These are phyloP conservation scores for Acacia crassicarpa DNA, from an alignment of 306 rosid genomes.

Conservation along the genomic window DNA sequence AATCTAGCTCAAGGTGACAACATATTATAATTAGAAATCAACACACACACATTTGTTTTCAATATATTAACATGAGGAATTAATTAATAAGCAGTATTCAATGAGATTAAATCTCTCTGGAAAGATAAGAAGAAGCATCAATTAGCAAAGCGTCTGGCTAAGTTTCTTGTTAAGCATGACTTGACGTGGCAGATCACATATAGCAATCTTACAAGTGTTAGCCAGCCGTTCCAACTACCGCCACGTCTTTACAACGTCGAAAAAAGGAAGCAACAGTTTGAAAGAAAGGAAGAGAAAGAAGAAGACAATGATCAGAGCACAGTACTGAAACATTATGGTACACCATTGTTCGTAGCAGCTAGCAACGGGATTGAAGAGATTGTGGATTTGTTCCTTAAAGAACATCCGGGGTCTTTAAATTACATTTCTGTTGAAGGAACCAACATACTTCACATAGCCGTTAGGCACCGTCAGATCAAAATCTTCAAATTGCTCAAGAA, in stretches of 20 bases:
- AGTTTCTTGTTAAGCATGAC: too few relatives aligned
- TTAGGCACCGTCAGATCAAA: conserved; percentile 27
- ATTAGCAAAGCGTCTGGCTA: too few relatives aligned
- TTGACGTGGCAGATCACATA: too few relatives aligned
- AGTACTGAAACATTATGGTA: not conserved
- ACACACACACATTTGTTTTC: too few relatives aligned
- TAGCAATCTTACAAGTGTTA: too few relatives aligned
- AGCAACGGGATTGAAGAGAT: conserved; percentile 36
- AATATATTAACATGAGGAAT: too few relatives aligned
- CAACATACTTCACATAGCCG: conserved; percentile 32
- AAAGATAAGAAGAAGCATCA: too few relatives aligned
- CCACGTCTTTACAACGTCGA: not conserved
- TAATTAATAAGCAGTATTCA: too few relatives aligned
- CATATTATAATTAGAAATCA: too few relatives aligned
- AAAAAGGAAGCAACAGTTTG: not conserved
- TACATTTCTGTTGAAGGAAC: not conserved
- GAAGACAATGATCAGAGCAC: too few relatives aligned
- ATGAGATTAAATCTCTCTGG: too few relatives aligned
- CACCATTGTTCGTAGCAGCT: conserved; percentile 35
- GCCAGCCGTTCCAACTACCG: not conserved
- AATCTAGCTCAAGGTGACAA: too few relatives aligned
- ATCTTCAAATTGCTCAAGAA: conserved; percentile 22
- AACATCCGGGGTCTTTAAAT: conserved; percentile 20
- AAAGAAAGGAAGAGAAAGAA: not conserved
- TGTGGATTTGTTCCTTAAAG: conserved; percentile 10